Conservation (phyloP, 202 grass and related monocot species). For the Sporobolus alterniflorus region DNA sequence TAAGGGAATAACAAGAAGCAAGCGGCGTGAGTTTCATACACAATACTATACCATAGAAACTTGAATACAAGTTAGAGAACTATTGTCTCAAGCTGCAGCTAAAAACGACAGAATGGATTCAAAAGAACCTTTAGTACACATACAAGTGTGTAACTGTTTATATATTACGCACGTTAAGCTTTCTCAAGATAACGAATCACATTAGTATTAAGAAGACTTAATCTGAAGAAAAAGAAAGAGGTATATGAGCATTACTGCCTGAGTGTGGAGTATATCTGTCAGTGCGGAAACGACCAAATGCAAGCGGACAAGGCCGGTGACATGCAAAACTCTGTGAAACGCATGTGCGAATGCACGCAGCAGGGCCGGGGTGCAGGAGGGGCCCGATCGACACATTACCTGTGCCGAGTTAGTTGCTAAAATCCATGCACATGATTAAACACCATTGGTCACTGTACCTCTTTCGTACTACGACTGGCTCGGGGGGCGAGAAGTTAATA, state of each 20-base stretch:
- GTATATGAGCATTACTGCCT: neutral
- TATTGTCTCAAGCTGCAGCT: no score
- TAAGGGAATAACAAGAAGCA: neutral
- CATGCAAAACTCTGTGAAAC: constrained; percentile 14
- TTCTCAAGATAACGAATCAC: no score
- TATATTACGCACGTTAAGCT: no score
- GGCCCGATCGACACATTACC: neutral
- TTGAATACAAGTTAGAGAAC: no score
- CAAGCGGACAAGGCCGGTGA: constrained; percentile 29
- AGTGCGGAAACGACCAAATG: constrained; percentile 28
- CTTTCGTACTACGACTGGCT: neutral
- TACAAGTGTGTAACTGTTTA: no score
- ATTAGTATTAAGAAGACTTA: neutral
- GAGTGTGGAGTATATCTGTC: constrained; percentile 10
- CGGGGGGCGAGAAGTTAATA: neutral
- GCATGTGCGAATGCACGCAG: constrained; percentile 29
- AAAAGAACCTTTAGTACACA: no score
- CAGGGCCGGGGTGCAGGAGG: neutral
- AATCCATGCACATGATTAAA: constrained; percentile 13
- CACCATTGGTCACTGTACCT: neutral
- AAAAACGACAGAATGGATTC: no score
- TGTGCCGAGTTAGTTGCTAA: neutral
- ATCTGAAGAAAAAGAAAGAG: neutral
- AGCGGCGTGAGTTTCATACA: neutral
- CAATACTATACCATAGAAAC: no score